Base-by-base conservation (phyloP, 2,329 filamentous ascomycete genomes). In the Venturiaceae sp. region DNA sequence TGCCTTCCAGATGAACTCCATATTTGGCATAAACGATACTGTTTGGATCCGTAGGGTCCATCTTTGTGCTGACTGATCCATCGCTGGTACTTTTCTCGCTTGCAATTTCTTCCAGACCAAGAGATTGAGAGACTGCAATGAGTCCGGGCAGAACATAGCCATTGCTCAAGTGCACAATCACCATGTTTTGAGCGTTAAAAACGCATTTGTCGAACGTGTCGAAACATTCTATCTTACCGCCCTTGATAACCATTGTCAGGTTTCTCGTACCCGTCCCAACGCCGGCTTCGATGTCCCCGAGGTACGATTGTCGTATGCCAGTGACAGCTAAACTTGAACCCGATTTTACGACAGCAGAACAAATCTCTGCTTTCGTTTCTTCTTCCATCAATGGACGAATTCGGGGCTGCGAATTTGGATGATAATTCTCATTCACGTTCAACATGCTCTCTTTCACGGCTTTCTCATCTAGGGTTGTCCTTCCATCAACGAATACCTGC, bases 21-120 rank as follows among this genome's bases (percentile, higher is more conserved):
- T 77, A 53, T 28, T 41, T 53, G 4, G 57, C 57, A 19, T 53
- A 52, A 21, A 47, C 44, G 14, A 58, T 26, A 9, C 44, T 47
- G 4, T 52, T 32, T 8, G 55, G 55, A 34, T 58, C 39, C 56
- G 28, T 23, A 7, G 37, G 23, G n/a, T 54, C 32, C 72, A 4
- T 82, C 70, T 7, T 79, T 84, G 11, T 83, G 77, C 83, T 82
- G 62, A 82, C 80, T 0, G 78, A 81, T 50, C 72, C 71, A 7
- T 72, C 66, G 62, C 74, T 70, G 0, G 80, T 81, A 23, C 66
- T 67, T 1, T 63, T 61, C 55, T 87, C 85, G 4, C 76, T 75
- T 59, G 81, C 78, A 57, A 88, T 87, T 57, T 82, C 84, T 61
- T 80, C 80, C 6, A 88, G 75, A 0, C 85, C 85, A 0, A 88